Evolutionary conservation across 345 rosid genomes (phyloP).

Genomic region (Salix brachista): DNA sequence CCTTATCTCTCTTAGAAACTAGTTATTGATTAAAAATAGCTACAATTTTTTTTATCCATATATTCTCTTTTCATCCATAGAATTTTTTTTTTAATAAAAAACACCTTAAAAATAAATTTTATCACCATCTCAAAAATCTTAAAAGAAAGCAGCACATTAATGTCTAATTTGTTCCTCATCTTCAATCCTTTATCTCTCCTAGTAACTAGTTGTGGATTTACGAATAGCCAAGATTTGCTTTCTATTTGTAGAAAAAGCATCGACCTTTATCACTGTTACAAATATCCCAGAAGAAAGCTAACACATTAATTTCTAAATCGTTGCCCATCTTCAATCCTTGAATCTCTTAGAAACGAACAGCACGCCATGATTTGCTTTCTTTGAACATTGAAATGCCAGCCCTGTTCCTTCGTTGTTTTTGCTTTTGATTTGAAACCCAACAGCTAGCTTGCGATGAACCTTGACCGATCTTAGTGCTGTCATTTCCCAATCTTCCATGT

Average conservation of each 20-base stretch:
- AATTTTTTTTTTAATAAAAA: no score
- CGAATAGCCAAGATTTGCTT: neutral
- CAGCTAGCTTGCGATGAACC: neutral
- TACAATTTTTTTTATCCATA: no score
- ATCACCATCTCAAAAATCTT: no score
- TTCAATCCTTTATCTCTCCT: neutral
- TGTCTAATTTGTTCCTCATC: neutral
- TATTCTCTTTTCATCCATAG: no score
- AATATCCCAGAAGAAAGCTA: no score
- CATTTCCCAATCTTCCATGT: constrained; percentile 4
- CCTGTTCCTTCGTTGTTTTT: neutral
- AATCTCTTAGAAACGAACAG: neutral
- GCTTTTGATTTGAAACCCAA: neutral
- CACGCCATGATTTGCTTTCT: neutral
- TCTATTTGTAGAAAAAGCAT: no score
- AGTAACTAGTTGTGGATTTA: neutral
- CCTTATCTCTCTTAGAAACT: no score
- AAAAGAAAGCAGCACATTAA: neutral
- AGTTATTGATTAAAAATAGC: no score
- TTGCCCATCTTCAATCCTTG: neutral
- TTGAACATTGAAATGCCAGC: neutral
- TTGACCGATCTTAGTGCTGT: neutral
- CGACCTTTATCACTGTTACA: no score
- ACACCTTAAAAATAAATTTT: no score
- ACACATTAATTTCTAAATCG: no score